Percentiles rank a stretch among this genome's conserved stretches.
phyloP scores from a whole-genome alignment of 2,329 filamentous ascomycete genomes.

The Aspergillus brasiliensis region DNA sequence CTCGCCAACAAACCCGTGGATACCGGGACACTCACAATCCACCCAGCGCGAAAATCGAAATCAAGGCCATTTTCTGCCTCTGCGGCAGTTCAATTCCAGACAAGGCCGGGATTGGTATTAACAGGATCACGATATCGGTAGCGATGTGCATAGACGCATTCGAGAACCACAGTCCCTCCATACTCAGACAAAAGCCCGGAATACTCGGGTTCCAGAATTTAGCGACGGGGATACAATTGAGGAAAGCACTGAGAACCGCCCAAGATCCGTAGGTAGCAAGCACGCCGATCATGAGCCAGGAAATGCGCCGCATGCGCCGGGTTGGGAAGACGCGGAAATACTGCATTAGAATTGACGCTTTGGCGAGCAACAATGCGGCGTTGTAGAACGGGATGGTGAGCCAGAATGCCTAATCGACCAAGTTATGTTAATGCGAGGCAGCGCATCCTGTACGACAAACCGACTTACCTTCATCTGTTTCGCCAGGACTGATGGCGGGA shows the following conservation, averaged over 20 bases:
- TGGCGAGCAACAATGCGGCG: slow-evolving; percentile 43
- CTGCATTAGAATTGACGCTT: slow-evolving; percentile 53
- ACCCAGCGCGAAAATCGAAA: slow-evolving; percentile 46
- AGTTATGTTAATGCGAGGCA: background rate
- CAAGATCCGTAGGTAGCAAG: slow-evolving; percentile 39
- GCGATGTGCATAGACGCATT: slow-evolving; percentile 49
- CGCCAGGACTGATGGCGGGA: slow-evolving; percentile 30
- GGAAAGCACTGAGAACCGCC: slow-evolving; percentile 39
- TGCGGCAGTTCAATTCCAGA: slow-evolving; percentile 43
- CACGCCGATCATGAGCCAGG: slow-evolving; percentile 40
- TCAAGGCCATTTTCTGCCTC: slow-evolving; percentile 45
- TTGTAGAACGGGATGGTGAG: slow-evolving; percentile 44
- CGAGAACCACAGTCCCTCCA: slow-evolving; percentile 47
- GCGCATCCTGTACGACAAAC: background rate
- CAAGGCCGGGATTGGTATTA: slow-evolving; percentile 50
- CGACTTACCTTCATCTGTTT: slow-evolving; percentile 36
- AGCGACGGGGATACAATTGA: slow-evolving; percentile 40
- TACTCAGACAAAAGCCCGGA: slow-evolving; percentile 39
- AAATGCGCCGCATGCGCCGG: slow-evolving; percentile 36
- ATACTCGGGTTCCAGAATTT: slow-evolving; percentile 37
- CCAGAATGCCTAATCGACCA: slow-evolving; percentile 36
- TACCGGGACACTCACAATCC: slow-evolving; percentile 33
- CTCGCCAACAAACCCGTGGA: background rate
- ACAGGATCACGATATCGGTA: slow-evolving; percentile 47
- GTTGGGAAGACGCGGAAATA: slow-evolving; percentile 51